Evolutionary conservation across 257 asterid species (phyloP).

Genomic region (Striga asiatica): DNA sequence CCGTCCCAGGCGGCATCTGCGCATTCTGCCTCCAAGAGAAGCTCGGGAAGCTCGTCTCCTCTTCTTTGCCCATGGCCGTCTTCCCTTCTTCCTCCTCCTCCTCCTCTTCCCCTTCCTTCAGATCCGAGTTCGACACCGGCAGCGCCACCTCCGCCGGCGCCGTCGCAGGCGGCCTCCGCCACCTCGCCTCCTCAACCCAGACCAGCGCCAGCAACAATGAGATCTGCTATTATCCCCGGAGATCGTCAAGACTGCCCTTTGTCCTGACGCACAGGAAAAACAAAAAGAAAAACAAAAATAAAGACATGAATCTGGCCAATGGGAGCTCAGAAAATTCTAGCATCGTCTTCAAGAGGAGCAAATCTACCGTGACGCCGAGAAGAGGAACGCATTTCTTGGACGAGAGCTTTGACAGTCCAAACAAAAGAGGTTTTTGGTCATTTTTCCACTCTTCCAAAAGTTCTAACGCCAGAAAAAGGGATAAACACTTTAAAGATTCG

Average conservation of each 20-base stretch:
- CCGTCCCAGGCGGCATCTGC: slow-evolving; percentile 89
- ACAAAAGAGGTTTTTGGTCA: slow-evolving; percentile 70
- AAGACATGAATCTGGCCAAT: neutral
- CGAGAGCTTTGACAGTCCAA: slow-evolving; percentile 33
- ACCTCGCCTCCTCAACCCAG: slow-evolving; percentile 15
- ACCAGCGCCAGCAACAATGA: slow-evolving; percentile 5
- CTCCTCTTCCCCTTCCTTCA: slow-evolving; percentile 65
- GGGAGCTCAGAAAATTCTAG: slow-evolving; percentile 25
- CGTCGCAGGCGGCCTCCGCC: slow-evolving; percentile 16
- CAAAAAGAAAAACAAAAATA: slow-evolving; percentile 32
- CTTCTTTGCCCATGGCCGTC: slow-evolving; percentile 60
- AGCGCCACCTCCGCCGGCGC: slow-evolving; percentile 14
- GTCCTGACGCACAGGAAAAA: slow-evolving; percentile 38
- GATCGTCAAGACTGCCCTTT: slow-evolving; percentile 50
- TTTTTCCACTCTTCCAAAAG: slow-evolving; percentile 53
- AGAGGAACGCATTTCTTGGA: slow-evolving; percentile 48
- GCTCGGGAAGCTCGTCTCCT: slow-evolving; percentile 89
- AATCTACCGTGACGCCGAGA: slow-evolving; percentile 53
- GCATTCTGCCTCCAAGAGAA: slow-evolving; percentile 94
- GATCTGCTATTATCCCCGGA: slow-evolving; percentile 16
- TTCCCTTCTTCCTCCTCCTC: slow-evolving; percentile 91
- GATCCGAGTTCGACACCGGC: slow-evolving; percentile 61
- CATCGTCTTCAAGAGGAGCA: slow-evolving; percentile 74
- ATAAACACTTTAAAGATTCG: slow-evolving; percentile 23
- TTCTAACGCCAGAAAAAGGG: slow-evolving; percentile 37